Percentiles rank a stretch among this genome's conserved stretches.
These are phyloP conservation scores for Nymphaea colorata DNA, from an alignment of 164 flowering plant species.

Conservation along the genomic window DNA sequence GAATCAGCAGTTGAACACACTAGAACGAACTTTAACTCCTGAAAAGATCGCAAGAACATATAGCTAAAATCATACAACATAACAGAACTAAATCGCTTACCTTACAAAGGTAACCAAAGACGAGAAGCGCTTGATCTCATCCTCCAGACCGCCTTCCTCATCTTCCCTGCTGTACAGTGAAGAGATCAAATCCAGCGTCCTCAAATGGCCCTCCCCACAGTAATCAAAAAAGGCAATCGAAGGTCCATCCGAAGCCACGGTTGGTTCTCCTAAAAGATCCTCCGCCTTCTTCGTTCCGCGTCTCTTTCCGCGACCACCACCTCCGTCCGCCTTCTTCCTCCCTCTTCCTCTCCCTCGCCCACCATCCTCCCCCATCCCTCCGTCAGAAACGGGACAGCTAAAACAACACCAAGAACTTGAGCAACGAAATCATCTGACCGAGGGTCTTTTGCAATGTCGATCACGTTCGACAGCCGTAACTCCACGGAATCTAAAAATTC, in stretches of 20 bases:
- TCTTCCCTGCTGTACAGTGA: slow-evolving; percentile 33
- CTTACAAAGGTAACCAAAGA: slow-evolving; percentile 43
- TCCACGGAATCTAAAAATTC: too few species aligned
- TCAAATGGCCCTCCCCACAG: slow-evolving; percentile 50
- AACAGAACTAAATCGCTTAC: slow-evolving; percentile 11
- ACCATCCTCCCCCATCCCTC: background rate
- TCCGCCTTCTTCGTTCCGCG: background rate
- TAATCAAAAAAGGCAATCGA: slow-evolving; percentile 43
- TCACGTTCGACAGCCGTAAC: too few species aligned
- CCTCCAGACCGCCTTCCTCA: slow-evolving; percentile 15
- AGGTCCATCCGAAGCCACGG: slow-evolving; percentile 7
- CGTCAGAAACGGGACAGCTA: background rate
- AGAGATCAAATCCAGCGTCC: slow-evolving; percentile 31
- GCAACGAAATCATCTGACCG: background rate
- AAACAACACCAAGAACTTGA: background rate
- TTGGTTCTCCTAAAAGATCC: background rate
- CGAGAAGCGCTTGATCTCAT: slow-evolving; percentile 31
- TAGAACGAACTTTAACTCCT: too few species aligned
- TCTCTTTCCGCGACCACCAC: background rate
- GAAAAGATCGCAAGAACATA: background rate
- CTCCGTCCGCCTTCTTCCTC: background rate
- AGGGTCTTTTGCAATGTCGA: too few species aligned
- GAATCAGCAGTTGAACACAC: too few species aligned
- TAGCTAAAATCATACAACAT: background rate
- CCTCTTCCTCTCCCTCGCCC: background rate